Base-by-base conservation (phyloP, 129 eudicot genomes). In the Arctium minus region DNA sequence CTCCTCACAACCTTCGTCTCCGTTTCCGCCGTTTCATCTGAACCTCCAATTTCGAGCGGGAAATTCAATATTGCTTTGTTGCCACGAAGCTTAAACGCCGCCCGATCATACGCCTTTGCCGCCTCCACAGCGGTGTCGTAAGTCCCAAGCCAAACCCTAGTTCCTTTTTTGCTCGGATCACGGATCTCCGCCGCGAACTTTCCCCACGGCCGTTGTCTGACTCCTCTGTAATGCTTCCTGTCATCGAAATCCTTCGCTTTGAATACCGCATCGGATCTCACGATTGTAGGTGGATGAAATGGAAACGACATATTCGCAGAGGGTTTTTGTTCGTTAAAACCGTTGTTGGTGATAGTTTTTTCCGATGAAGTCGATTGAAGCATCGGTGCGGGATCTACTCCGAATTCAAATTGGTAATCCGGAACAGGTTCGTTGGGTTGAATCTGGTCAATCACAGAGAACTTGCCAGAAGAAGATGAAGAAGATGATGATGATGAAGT, bases 161-260 rank as follows among this genome's bases (percentile, higher is more conserved):
- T 50, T n/a, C 88, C 88, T 65, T 85, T 85, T 29, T 77, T 82
- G 71, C 74, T 85, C 48, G 91, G 92, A 74, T 89, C 89, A 10
- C 88, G 86, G 27, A 92, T 92, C 87, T 89, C 92, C 33, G 95
- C 91, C 11, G 92, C 95, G 44, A 85, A 91, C 74, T 89, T 89
- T 2, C 95, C 95, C 95, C 95, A 91, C 15, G 95, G 92, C 30
- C 95, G 90, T 83, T 79, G 86, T 72, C 92, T 69, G 15, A 92
- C 97, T 11, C 97, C 97, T 80, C 97, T 84, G 81, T 86, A 92
- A 50, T 77, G 88, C 83, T 53, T 85, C 10, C 46, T 67, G 0
- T 53, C 81, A 0, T 50, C 80, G 2, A 46, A 8, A 8, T 5
- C 86, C 71, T 77, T 69, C 6, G 30, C 64, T 18, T 17, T 60